These are phyloP conservation scores for Monosporascus cannonballus DNA, from an alignment of 2,329 filamentous ascomycete species.

Conservation along the genomic window DNA sequence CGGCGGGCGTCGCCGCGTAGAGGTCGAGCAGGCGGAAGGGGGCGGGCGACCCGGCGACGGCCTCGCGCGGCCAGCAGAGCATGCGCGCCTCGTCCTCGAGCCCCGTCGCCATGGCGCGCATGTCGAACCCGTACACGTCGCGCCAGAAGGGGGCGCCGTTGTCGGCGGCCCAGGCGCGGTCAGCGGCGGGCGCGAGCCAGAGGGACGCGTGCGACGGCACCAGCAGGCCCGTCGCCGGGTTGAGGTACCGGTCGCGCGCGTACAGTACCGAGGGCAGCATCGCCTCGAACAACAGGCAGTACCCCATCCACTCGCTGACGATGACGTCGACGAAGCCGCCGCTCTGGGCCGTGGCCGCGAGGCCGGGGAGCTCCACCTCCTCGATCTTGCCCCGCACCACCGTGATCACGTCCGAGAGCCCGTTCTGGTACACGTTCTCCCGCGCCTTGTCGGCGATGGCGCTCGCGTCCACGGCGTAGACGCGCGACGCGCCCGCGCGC, in stretches of 20 bases:
- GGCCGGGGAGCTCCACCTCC: slow-evolving; percentile 66
- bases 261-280: slow-evolving; percentile 93
- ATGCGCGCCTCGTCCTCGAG: slow-evolving; percentile 80
- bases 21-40: slow-evolving; percentile 65
- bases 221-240: slow-evolving; percentile 66
- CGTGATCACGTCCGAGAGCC: slow-evolving; percentile 66
- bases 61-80: slow-evolving; percentile 58
- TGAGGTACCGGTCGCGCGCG: slow-evolving; percentile 81
- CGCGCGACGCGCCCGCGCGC: slow-evolving; percentile 76
- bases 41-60: slow-evolving; percentile 52
- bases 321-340: slow-evolving; percentile 83
- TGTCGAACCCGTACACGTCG: slow-evolving; percentile 91
- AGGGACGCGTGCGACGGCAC: slow-evolving; percentile 82
- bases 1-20: slow-evolving; percentile 62
- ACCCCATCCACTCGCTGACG: slow-evolving; percentile 97
- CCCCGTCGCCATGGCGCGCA: slow-evolving; percentile 80
- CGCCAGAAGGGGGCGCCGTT: slow-evolving; percentile 82
- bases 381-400: slow-evolving; percentile 83
- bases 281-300: slow-evolving; percentile 85
- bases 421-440: slow-evolving; percentile 79
- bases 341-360: background rate
- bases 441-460: slow-evolving; percentile 82
- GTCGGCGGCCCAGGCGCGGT: slow-evolving; percentile 70
- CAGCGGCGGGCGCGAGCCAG: slow-evolving; percentile 73
- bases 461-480: slow-evolving; percentile 89